These are phyloP conservation scores for Elsinoe australis DNA, from an alignment of 2,329 filamentous ascomycete species.

Conservation along the genomic window DNA sequence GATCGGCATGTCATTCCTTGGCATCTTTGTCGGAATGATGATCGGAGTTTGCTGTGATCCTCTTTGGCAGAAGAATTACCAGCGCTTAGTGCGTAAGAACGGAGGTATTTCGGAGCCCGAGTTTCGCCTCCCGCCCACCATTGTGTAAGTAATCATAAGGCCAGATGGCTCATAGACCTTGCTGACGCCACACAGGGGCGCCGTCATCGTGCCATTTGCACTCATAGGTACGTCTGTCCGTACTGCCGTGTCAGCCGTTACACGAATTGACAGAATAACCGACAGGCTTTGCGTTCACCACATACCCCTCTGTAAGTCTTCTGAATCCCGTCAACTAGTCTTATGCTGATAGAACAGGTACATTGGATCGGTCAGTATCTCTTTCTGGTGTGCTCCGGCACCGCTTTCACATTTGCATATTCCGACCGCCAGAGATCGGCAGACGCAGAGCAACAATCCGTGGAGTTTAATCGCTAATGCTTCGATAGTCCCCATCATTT, in stretches of 20 bases:
- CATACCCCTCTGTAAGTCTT: constrained; percentile 66
- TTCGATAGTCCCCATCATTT: constrained; percentile 40
- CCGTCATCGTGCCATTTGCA: constrained; percentile 67
- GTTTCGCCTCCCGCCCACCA: constrained; percentile 66
- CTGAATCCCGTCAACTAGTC: constrained; percentile 37
- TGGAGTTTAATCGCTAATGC: constrained; percentile 18
- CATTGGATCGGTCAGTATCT: constrained; percentile 42
- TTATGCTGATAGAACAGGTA: constrained; percentile 36
- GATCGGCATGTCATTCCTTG: constrained; percentile 69
- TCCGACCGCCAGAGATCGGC: neutral
- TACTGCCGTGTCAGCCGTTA: constrained; percentile 20
- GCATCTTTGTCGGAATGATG: constrained; percentile 61
- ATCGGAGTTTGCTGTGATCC: constrained; percentile 55
- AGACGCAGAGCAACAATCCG: neutral
- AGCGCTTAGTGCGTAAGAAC: constrained; percentile 47
- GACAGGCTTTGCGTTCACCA: constrained; percentile 71
- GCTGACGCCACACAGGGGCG: constrained; percentile 50
- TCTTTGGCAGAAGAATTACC: constrained; percentile 54
- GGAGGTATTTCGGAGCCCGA: constrained; percentile 69
- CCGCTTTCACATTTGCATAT: constrained; percentile 1
- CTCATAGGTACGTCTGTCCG: constrained; percentile 58
- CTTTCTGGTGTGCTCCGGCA: neutral
- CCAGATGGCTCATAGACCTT: constrained; percentile 16
- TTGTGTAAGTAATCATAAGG: constrained; percentile 26
- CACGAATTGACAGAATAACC: constrained; percentile 16